These are phyloP conservation scores for Pseudocercospora macadamiae DNA, from an alignment of 2,329 filamentous ascomycete genomes.

Conservation along the genomic window DNA sequence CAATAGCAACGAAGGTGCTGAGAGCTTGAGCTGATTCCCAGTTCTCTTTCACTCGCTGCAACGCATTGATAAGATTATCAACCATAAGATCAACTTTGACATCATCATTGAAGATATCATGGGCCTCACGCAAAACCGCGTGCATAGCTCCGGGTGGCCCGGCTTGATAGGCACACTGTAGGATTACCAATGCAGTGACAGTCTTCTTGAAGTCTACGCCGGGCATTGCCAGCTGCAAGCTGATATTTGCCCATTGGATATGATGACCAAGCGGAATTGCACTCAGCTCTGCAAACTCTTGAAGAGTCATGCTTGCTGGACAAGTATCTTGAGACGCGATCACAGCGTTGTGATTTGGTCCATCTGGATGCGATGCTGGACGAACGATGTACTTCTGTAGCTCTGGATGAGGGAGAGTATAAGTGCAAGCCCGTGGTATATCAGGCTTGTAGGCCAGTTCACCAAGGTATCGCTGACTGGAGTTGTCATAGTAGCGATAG, in stretches of 20 bases:
- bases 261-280: slow-evolving; percentile 50
- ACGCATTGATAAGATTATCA: slow-evolving; percentile 13
- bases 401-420: slow-evolving; percentile 25
- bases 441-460: slow-evolving; percentile 16
- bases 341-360: slow-evolving; percentile 25
- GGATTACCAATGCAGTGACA: slow-evolving; percentile 54
- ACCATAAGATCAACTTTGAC: slow-evolving; percentile 14
- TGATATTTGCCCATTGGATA: slow-evolving; percentile 53
- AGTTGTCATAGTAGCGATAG: slow-evolving; percentile 53
- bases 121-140: slow-evolving; percentile 48
- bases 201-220: slow-evolving; percentile 64
- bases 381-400: slow-evolving; percentile 37
- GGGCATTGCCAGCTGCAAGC: slow-evolving; percentile 56
- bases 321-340: slow-evolving; percentile 56
- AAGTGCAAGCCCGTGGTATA: slow-evolving; percentile 34
- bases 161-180: slow-evolving; percentile 57
- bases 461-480: slow-evolving; percentile 4
- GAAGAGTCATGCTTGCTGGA: slow-evolving; percentile 49
- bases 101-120: slow-evolving; percentile 55
- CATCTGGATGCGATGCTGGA: slow-evolving; percentile 25
- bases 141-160: slow-evolving; percentile 47
- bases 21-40: slow-evolving; percentile 35
- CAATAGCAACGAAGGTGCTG: slow-evolving; percentile 26
- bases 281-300: slow-evolving; percentile 60
- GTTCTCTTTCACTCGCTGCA: slow-evolving; percentile 31